Evolutionary conservation across 108 stramenopile species (phyloP).

Genomic region (Seminavis robusta): DNA sequence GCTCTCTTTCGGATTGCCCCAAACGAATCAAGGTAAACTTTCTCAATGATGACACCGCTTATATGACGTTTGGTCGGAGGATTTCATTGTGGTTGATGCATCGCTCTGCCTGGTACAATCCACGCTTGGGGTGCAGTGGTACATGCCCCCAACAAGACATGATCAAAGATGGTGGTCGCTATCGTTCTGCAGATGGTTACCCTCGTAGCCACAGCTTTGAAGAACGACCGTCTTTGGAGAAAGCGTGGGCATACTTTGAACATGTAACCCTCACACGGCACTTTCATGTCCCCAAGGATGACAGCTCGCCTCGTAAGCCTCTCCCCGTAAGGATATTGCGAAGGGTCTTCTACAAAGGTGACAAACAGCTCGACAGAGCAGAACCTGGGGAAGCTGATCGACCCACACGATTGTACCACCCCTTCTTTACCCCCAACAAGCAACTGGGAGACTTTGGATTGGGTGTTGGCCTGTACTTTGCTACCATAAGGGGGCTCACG

Average conservation of each 20-base stretch:
- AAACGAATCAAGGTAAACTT: too few relatives aligned
- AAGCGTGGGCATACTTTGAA: constrained; percentile 89
- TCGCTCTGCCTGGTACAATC: constrained; percentile 71
- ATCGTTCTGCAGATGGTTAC: too few relatives aligned
- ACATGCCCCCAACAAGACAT: too few relatives aligned
- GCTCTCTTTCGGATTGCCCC: too few relatives aligned
- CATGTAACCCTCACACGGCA: constrained; percentile 72
- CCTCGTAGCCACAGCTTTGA: constrained; percentile 2
- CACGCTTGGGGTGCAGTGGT: constrained; percentile 9
- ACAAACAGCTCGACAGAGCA: constrained; percentile 51
- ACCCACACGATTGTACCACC: constrained; percentile 61
- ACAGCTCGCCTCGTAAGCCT: constrained; percentile 2
- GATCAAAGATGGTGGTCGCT: too few relatives aligned
- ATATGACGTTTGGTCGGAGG: constrained; percentile 71
- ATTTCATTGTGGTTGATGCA: constrained; percentile 50
- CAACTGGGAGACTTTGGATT: constrained; percentile 62
- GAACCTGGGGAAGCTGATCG: constrained; percentile 61
- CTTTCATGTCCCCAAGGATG: constrained; percentile 25
- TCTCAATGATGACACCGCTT: constrained; percentile 28
- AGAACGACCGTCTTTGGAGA: constrained; percentile 34
- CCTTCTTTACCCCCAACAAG: constrained; percentile 54
- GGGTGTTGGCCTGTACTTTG: constrained; percentile 80
- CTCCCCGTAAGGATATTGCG: constrained; percentile 7
- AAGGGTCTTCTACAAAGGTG: constrained; percentile 16
- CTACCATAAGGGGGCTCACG: constrained; percentile 56